These are phyloP conservation scores for Cryptococcus hybrid DNA, from an alignment of 1,284 basidiomycete species.

Conservation along the genomic window DNA sequence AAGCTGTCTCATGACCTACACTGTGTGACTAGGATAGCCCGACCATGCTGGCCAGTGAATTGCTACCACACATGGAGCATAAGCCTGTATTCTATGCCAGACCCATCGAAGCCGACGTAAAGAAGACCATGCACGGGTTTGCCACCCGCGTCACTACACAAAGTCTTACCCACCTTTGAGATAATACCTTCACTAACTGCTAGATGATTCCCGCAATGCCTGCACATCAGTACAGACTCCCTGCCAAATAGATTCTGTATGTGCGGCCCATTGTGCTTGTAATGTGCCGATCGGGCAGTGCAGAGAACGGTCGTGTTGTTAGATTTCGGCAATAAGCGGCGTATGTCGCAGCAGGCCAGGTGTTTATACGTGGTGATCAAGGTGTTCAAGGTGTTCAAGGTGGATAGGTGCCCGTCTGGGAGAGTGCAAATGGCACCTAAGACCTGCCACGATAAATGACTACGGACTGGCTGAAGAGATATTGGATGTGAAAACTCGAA, in stretches of 20 bases:
- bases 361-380: no score
- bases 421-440: no score
- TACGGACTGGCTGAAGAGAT: no score
- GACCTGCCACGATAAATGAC: no score
- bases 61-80: slow-evolving; percentile 56
- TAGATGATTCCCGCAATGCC: slow-evolving; percentile 86
- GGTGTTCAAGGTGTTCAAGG: no score
- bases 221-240: slow-evolving; percentile 85
- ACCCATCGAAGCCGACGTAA: not conserved
- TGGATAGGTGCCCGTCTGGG: no score
- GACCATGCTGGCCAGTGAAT: slow-evolving; percentile 91
- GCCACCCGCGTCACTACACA: slow-evolving; percentile 5
- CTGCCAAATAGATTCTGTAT: slow-evolving; percentile 75
- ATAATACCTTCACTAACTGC: slow-evolving; percentile 90
- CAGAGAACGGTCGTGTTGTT: no score
- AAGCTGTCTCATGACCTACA: slow-evolving; percentile 59
- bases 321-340: no score
- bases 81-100: not conserved
- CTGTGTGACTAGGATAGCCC: slow-evolving; percentile 90
- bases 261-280: slow-evolving; percentile 36
- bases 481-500: no score
- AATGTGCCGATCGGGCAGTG: no score
- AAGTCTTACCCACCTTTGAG: slow-evolving; percentile 66
- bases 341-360: not conserved
- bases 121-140: slow-evolving; percentile 1